Conservation (phyloP, 345 rosid genomes). For the Gossypium arboreum region DNA sequence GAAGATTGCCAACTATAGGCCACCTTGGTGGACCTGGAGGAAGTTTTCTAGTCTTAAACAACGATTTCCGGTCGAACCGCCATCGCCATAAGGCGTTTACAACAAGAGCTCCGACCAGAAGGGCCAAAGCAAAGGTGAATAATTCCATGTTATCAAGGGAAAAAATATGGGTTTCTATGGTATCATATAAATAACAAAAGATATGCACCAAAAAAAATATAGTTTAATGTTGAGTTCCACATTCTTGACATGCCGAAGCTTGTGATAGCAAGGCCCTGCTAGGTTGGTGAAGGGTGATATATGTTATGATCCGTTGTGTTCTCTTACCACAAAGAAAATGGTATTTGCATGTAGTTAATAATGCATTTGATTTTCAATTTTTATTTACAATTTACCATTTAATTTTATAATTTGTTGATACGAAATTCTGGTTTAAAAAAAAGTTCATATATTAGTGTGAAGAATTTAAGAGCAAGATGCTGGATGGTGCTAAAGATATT, state of each 20-base stretch:
- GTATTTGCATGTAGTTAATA: constrained; percentile 5
- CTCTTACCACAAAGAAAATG: constrained; percentile 6
- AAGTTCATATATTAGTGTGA: too few species aligned
- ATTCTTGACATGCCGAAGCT: constrained; percentile 5
- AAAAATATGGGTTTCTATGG: background rate
- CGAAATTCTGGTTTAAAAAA: too few species aligned
- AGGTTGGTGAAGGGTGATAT: constrained; percentile 12
- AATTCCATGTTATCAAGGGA: constrained; percentile 25
- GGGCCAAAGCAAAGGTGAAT: background rate
- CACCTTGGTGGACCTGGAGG: constrained; percentile 82
- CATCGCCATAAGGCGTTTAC: background rate
- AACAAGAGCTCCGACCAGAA: constrained; percentile 9
- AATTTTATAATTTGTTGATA: too few species aligned
- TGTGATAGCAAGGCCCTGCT: background rate
- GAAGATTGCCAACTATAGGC: constrained; percentile 85
- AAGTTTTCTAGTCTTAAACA: constrained; percentile 30
- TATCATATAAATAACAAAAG: background rate
- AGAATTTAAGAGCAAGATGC: too few species aligned
- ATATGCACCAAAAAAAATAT: background rate
- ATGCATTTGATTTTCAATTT: too few species aligned
- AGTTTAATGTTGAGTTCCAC: background rate
- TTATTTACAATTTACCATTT: too few species aligned
- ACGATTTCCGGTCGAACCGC: constrained; percentile 5
- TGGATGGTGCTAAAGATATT: too few species aligned
- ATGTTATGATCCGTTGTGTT: background rate